Conservation (phyloP, 345 rosid genomes). For the Dipteronia dyeriana region DNA sequence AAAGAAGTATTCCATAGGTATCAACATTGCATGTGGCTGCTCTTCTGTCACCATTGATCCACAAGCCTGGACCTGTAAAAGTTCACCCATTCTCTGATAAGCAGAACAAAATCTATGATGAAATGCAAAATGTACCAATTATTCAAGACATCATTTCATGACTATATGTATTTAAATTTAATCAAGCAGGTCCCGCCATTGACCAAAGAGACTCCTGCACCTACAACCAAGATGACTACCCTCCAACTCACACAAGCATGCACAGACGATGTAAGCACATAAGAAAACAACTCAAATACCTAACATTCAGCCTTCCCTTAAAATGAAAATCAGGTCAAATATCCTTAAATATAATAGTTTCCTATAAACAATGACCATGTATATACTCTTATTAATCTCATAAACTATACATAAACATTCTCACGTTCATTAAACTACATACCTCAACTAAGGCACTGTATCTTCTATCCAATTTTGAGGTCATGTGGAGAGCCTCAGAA, state of each 20-base stretch:
- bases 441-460: slow-evolving; percentile 98
- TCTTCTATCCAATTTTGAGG: slow-evolving; percentile 80
- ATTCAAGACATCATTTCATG: not conserved
- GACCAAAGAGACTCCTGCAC: not conserved
- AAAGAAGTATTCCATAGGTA: slow-evolving; percentile 95
- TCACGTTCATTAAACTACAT: not conserved
- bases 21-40: slow-evolving; percentile 95
- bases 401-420: not conserved
- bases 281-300: not conserved
- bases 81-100: not conserved
- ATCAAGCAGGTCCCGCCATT: not conserved
- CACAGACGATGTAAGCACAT: not conserved
- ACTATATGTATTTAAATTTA: too few species aligned
- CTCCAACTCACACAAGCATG: not conserved
- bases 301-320: not conserved
- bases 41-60: slow-evolving; percentile 99
- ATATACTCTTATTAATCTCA: not conserved
- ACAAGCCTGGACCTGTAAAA: slow-evolving; percentile 85
- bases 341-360: not conserved
- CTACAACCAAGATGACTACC: not conserved
- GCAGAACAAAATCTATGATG: not conserved
- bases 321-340: not conserved
- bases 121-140: not conserved
- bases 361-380: not conserved
- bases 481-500: slow-evolving; percentile 80